Evolutionary conservation across 306 rosid genomes (phyloP).

Genomic region (Citrullus colocynthis): DNA sequence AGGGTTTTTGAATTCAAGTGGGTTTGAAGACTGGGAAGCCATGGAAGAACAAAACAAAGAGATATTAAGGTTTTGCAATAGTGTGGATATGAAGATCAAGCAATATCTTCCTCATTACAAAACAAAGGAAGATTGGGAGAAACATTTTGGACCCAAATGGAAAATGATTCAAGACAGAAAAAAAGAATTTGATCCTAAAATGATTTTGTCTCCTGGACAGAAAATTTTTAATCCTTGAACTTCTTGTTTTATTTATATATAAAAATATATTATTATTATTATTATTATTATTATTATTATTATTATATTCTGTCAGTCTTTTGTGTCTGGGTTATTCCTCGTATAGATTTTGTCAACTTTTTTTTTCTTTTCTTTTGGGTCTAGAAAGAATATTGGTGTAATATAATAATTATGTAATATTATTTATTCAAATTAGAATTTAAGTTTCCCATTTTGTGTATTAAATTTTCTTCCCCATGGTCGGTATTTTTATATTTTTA

Average conservation of each 20-base stretch:
- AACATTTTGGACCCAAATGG: slow-evolving; percentile 77
- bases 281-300: not conserved
- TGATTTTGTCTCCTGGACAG: slow-evolving; percentile 83
- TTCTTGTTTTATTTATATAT: not conserved
- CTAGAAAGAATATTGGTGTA: not conserved
- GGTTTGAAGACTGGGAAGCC: slow-evolving; percentile 53
- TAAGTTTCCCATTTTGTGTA: not conserved
- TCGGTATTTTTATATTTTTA: too few relatives aligned
- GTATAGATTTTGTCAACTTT: not conserved
- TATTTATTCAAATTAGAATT: not conserved
- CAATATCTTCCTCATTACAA: slow-evolving; percentile 59
- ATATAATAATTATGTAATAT: not conserved
- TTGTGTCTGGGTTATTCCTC: not conserved
- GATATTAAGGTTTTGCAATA: slow-evolving; percentile 42
- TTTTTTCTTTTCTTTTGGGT: not conserved
- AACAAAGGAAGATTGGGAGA: slow-evolving; percentile 47
- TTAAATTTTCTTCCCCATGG: too few relatives aligned
- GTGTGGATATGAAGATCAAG: slow-evolving; percentile 42
- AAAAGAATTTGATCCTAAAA: slow-evolving; percentile 62
- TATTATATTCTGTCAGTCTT: not conserved
- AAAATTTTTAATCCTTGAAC: slow-evolving; percentile 36
- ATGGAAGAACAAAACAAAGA: slow-evolving; percentile 56
- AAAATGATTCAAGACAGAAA: slow-evolving; percentile 38
- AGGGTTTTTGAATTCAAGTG: slow-evolving; percentile 65
- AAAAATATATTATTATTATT: too few relatives aligned